Base-by-base conservation (phyloP, 805 yeast genomes). In the Metschnikowia santaceciliae region DNA sequence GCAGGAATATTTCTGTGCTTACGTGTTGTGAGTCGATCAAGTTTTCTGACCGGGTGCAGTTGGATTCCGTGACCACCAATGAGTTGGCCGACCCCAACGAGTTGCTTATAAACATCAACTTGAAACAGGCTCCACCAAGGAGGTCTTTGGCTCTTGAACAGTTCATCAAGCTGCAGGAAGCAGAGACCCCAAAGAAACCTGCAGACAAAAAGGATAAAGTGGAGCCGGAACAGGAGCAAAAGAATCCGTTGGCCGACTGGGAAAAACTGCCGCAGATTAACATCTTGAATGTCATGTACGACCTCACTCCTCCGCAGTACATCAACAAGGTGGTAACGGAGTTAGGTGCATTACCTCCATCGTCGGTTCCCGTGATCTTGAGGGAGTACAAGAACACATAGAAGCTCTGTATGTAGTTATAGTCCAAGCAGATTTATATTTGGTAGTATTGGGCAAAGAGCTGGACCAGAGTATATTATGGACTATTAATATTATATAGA, bases 291-390 rank as follows among this genome's bases (percentile, higher is more conserved):
- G 83, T 94, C 56, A 79, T 94, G 79, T 94, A 89, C 67, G 99
- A 94, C 69, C 77, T 94, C 60, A 92, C 98, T 1, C 97, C 97
- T 34, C 96, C 96, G 13, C 88, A 85, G 59, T 88, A 87, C 63
- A 89, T 94, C 61, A 91, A 92, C 66, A 94, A 94, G 72, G 90
- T 94, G 52, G 90, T 94, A 49, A 94, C 98, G 1, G 99, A 94
- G 68, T 82, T 92, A 56, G 99, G 99, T 30, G 89, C 96, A 2
- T 77, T 94, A 58, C 99, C 99, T 10, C 96, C 99, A 40, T 87
- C 96, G n/a, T 90, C 98, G 1, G 98, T 94, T 51, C 99, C 99
- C 26, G 98, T 94, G 45, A 89, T 94, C 54, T 74, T 94, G 61
- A 82, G 98, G 70, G 99, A 94, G 69, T 94, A 92, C 69, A 89